Evolutionary conservation across 805 yeast genomes (phyloP), one percentile per base, ranked within the genome.

Genomic region (Starmerella riodocensis): DNA sequence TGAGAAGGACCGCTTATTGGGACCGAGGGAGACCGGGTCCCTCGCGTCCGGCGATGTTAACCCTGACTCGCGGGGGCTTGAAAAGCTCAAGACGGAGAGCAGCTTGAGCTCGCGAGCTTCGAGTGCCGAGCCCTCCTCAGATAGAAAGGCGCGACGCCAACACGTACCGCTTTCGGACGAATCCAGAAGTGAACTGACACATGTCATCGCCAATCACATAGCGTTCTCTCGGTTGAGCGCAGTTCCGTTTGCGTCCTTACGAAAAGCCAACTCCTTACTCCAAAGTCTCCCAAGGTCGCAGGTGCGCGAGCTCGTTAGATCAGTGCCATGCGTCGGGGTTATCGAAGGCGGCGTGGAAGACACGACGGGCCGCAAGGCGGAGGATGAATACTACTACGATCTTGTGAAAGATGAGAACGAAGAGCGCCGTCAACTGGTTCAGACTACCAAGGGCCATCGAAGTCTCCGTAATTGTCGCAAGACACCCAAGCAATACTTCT

Each of bases 281-380:
- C 46, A 45, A 23, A 65, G 65, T 41, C 58, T 73, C 12, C 64
- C 71, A 32, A 55, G 56, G 16, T n/a, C 39, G 9, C 46, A 42
- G 24, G 36, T 52, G 7, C 37, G 33, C 7, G 38, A 17, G 17
- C 53, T 73, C 6, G 64, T 76, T 32, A 59, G 61, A 37, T 55
- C 58, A 32, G 61, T 74, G 28, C 52, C 59, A 4, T 78, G 88
- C 52, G 70, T 88, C 42, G 97, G 97, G n/a, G 78, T 80, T 9
- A 86, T 91, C 44, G 72, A 74, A 53, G 78, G 97, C 58, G 68
- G 71, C 42, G 96, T 96, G 35, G 86, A 85, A 58, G 98, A 91
- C 60, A 96, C 97, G 3, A 93, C 95, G 2, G 98, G 97, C 9
- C 84, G 85, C 58, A 82, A 81, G 3, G 66, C 91, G 46, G 97